Evolutionary conservation across 2,329 filamentous ascomycete species (phyloP).

Genomic region (Arthrinium phaeospermum): DNA sequence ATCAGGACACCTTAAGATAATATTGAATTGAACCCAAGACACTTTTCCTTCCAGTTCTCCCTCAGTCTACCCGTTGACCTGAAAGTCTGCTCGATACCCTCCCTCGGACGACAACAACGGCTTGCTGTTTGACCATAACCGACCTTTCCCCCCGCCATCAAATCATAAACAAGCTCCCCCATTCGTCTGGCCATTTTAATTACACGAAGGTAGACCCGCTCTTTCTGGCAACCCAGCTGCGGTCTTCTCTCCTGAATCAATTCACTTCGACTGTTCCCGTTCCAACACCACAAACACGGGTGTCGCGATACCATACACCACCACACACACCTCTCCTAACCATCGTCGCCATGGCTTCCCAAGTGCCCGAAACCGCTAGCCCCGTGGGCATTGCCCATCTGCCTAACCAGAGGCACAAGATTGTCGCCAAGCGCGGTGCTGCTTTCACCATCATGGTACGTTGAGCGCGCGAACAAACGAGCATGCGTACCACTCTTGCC

Average conservation of each 20-base stretch:
- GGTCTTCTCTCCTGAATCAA: conserved; percentile 20
- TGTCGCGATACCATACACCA: conserved; percentile 38
- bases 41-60: not conserved
- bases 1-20: not conserved
- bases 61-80: not conserved
- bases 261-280: conserved; percentile 15
- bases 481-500: not conserved
- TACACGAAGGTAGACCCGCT: conserved; percentile 21
- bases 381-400: conserved; percentile 78
- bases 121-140: not conserved
- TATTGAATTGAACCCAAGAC: not conserved
- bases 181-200: conserved; percentile 19
- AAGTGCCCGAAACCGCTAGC: conserved; percentile 61
- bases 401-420: conserved; percentile 74
- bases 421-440: conserved; percentile 84
- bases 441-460: conserved; percentile 99
- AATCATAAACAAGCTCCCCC: conserved; percentile 13
- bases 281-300: conserved; percentile 18
- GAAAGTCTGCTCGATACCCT: not conserved
- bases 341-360: conserved; percentile 34
- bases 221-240: conserved; percentile 17
- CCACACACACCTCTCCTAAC: not conserved
- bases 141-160: conserved; percentile 11
- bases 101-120: not conserved
- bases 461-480: conserved; percentile 8